Percentiles rank a stretch among this genome's conserved stretches.
These are phyloP conservation scores for Vitis labrusca DNA, from an alignment of 164 flowering plant genomes.

Conservation along the genomic window DNA sequence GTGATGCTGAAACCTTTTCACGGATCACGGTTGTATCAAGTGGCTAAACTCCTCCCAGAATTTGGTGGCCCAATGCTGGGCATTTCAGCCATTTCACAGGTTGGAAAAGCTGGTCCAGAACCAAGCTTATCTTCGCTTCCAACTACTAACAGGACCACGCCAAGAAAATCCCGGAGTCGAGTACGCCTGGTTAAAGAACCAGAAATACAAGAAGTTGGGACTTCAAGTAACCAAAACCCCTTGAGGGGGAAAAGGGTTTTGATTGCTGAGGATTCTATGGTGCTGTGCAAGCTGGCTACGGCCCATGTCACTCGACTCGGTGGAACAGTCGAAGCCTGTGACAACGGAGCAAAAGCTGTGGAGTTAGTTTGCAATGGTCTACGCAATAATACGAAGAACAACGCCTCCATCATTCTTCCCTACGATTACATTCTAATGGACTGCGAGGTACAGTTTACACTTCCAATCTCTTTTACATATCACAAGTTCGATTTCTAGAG, in stretches of 20 bases:
- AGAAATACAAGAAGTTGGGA: slow-evolving; percentile 7
- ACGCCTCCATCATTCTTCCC: slow-evolving; percentile 23
- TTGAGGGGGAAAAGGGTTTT: slow-evolving; percentile 55
- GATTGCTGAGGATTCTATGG: slow-evolving; percentile 52
- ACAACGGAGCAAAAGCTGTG: slow-evolving; percentile 59
- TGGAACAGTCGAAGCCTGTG: slow-evolving; percentile 36
- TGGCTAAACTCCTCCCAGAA: slow-evolving; percentile 42
- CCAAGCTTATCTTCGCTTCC: neutral
- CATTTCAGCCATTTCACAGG: neutral
- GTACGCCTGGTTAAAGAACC: neutral
- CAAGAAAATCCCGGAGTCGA: no score
- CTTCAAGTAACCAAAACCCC: slow-evolving; percentile 14
- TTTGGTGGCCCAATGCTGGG: slow-evolving; percentile 29
- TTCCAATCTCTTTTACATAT: neutral
- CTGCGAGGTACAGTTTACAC: slow-evolving; percentile 41
- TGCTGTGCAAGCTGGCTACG: slow-evolving; percentile 24
- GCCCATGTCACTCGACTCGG: slow-evolving; percentile 32
- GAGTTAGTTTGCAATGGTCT: slow-evolving; percentile 23
- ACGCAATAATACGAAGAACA: neutral
- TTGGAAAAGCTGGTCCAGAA: neutral
- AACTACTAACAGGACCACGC: no score
- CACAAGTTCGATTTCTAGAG: no score
- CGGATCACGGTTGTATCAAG: slow-evolving; percentile 38
- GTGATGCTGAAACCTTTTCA: slow-evolving; percentile 44
- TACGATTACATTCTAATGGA: slow-evolving; percentile 65